A percentile compares a stretch with the other conserved stretches of the same genome.
phyloP scores from a whole-genome alignment of 345 rosid genomes.

The Gossypium anomalum region DNA sequence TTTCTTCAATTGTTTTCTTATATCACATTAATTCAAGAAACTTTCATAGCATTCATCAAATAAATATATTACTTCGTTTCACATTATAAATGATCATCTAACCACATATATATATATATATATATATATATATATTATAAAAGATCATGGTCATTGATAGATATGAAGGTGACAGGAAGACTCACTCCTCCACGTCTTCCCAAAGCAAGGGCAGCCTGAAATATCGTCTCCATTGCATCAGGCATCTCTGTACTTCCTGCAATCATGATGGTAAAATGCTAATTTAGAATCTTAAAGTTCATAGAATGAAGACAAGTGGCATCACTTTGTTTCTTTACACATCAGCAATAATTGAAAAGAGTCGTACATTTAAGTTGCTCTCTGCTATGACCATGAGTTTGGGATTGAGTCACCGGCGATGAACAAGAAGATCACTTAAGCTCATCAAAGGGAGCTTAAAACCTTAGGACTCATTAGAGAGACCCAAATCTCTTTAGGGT shows the following conservation, averaged over 20 bases:
- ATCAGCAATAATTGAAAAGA: neutral
- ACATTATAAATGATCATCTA: too few relatives aligned
- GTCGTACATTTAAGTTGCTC: neutral
- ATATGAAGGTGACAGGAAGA: constrained; percentile 12
- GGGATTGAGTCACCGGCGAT: too few relatives aligned
- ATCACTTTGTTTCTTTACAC: neutral
- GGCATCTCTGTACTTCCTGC: constrained; percentile 80
- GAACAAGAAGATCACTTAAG: too few relatives aligned
- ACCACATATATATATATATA: too few relatives aligned
- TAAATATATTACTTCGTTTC: neutral
- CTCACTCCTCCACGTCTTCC: constrained; percentile 85
- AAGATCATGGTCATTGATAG: neutral
- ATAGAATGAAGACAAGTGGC: constrained; percentile 3
- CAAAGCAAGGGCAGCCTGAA: constrained; percentile 74
- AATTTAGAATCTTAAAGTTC: constrained; percentile 13
- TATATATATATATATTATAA: neutral
- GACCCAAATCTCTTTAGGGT: too few relatives aligned
- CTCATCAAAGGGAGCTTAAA: too few relatives aligned
- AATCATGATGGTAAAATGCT: constrained; percentile 15
- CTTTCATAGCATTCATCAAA: neutral
- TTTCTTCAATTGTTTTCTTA: neutral
- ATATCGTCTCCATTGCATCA: constrained; percentile 92
- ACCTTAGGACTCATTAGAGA: too few relatives aligned
- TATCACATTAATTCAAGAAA: too few relatives aligned
- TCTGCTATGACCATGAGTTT: too few relatives aligned